These are phyloP conservation scores for Penstemon eatonii DNA, from an alignment of 257 asterid genomes.

Conservation along the genomic window DNA sequence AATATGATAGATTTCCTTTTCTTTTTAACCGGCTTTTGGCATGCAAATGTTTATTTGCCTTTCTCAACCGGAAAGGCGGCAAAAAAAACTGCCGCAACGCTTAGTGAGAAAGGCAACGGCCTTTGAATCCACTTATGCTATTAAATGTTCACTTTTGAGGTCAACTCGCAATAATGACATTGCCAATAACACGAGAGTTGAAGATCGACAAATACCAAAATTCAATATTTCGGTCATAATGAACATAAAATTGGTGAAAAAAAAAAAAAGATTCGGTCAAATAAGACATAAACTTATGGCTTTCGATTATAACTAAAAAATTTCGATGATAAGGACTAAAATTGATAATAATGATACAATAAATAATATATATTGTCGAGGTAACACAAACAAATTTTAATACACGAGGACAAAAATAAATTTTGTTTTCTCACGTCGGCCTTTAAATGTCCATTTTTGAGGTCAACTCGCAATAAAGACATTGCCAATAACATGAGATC, in stretches of 20 bases:
- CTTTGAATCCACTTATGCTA: conserved; percentile 12
- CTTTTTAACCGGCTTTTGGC: too few species aligned
- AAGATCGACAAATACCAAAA: not conserved
- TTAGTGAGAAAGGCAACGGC: conserved; percentile 1
- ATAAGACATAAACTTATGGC: too few species aligned
- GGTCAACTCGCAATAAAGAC: conserved; percentile 26
- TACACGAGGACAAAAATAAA: too few species aligned
- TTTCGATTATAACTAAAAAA: too few species aligned
- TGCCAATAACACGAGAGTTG: not conserved
- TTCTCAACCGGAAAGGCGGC: conserved; percentile 19
- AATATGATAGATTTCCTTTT: too few species aligned
- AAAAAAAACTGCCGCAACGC: conserved; percentile 15
- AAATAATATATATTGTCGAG: too few species aligned
- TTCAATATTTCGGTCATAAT: not conserved
- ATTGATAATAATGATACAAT: too few species aligned
- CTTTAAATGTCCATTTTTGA: conserved; percentile 15
- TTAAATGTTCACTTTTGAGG: conserved; percentile 21
- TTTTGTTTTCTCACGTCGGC: conserved; percentile 2
- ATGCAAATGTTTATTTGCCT: not conserved
- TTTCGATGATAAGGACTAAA: too few species aligned
- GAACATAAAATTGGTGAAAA: too few species aligned
- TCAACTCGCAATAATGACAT: conserved; percentile 23
- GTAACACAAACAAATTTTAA: too few species aligned
- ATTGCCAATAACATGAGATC: not conserved
- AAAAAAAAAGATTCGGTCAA: too few species aligned